Evolutionary conservation across 2,329 filamentous ascomycete genomes (phyloP), one percentile per base, ranked within the genome.

Genomic region (Fusarium dimerum): DNA sequence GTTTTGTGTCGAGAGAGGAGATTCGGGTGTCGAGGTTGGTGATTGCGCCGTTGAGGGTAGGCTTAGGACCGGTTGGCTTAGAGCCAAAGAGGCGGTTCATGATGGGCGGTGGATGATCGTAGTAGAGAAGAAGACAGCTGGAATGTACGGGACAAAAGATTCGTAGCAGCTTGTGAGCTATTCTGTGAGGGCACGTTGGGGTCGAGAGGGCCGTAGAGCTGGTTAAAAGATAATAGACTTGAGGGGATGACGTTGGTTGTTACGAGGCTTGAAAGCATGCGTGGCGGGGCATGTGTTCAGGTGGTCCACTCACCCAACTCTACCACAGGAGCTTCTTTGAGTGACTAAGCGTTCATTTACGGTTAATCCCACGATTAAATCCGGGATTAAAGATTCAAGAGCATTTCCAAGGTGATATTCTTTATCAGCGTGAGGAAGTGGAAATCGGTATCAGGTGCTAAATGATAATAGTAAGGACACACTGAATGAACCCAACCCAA

Each of bases 31-130:
- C 92, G 68, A 94, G 88, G 79, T 90, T 94, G 71, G 79, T 74
- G 67, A 97, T 96, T 63, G 92, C 92, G 64, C 84, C 80, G 75
- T 84, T 84, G 62, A 97, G 89, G 46, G 89, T 93, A 45, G 94
- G 91, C 76, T 97, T 97, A 49, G 94, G 92, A 57, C 86, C 87
- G 60, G 89, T 87, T 75, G 84, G 88, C 76, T 92, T 94, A 64
- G 88, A 83, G 70, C 94, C 94, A 72, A 99, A 99, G 64, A 99
- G 82, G 66, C 94, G 90, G 73, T 99, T 97, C 94, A 99, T 97
- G 58, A 50, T 79, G 73, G 73, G 56, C 29, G 10, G 11, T 17
- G 43, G 16, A 7, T 26, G 20, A 7, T 26, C 20, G 20, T 26
- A 26, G 20, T 30, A 3, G 16, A 30, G 9, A 42, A 20, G 30